Evolutionary conservation across 225 moss, liverwort and hornwort genomes (phyloP), one percentile per base, ranked within the genome.

Genomic region (Marchantia polymorpha): DNA sequence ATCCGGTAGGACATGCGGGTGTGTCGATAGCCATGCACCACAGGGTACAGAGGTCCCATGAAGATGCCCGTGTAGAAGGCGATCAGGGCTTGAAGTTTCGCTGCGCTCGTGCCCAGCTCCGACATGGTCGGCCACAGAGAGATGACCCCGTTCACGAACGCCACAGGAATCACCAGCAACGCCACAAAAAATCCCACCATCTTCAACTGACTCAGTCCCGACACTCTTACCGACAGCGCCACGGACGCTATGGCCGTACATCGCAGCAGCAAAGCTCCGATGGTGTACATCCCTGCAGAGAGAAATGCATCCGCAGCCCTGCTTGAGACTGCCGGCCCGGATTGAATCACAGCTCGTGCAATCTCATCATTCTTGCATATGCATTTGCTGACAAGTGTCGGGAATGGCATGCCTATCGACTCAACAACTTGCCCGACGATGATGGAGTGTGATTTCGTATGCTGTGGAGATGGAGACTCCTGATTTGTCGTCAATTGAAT

Each of bases 31-130:
- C 74, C 79, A 19, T 54, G 47, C 12, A 81, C 63, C 27, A 81
- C 66, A 0, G 81, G 81, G 25, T 74, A 81, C 48, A 81, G 50
- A 25, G 81, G 81, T 3, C 81, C 81, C 7, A 75, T n/a, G 23
- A 29, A 17, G 10, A 74, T 15, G 66, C 64, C 48, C 9, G 75
- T 65, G 63, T 51, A 75, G 61, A 46, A 63, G 53, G 71, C 30
- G 9, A 52, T 49, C 29, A 74, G 22, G 23, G 26, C 49, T 52
- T 65, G 60, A 50, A 81, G 27, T 52, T 79, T 67, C 3, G 27
- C 16, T n/a, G 1, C 51, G 26, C 39, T 20, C 4, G 66, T 66
- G 25, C 78, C 17, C 23, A 52, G 22, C 3, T 64, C 61, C 30
- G 23, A 8, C 46, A 20, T 47, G 11, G 46, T n/a, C 7, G 63